These are phyloP conservation scores for Dendryphion nanum DNA, from an alignment of 2,329 filamentous ascomycete species.

Conservation along the genomic window DNA sequence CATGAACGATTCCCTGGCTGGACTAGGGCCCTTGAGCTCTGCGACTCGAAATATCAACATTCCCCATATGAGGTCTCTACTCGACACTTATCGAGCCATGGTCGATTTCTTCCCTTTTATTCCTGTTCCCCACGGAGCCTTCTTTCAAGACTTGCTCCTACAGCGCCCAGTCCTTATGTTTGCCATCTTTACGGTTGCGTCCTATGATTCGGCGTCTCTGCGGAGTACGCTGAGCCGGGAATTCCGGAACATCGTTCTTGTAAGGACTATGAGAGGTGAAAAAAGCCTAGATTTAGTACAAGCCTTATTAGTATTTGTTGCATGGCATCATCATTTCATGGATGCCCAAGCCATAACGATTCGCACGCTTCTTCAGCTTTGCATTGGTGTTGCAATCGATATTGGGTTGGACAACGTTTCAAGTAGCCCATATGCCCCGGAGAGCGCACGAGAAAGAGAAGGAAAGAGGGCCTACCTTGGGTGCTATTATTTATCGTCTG, in stretches of 20 bases:
- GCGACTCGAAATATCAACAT: slow-evolving; percentile 33
- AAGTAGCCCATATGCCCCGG: slow-evolving; percentile 18
- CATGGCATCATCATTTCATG: slow-evolving; percentile 40
- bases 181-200: slow-evolving; percentile 32
- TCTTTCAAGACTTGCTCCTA: slow-evolving; percentile 27
- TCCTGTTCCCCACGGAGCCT: slow-evolving; percentile 23
- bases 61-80: slow-evolving; percentile 32
- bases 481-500: slow-evolving; percentile 34
- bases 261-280: slow-evolving; percentile 36
- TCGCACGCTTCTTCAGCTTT: slow-evolving; percentile 33
- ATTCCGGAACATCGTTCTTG: slow-evolving; percentile 35
- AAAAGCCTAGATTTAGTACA: slow-evolving; percentile 35
- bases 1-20: slow-evolving; percentile 30
- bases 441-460: slow-evolving; percentile 25
- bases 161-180: slow-evolving; percentile 34
- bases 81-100: slow-evolving; percentile 33
- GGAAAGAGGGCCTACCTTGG: slow-evolving; percentile 35
- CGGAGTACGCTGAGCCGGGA: slow-evolving; percentile 33
- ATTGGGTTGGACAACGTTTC: slow-evolving; percentile 27
- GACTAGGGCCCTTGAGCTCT: slow-evolving; percentile 30
- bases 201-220: slow-evolving; percentile 28
- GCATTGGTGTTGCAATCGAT: slow-evolving; percentile 31
- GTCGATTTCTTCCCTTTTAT: slow-evolving; percentile 37
- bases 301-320: slow-evolving; percentile 33
- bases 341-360: slow-evolving; percentile 33